Percentiles rank a stretch among this genome's conserved stretches.
Evolutionary conservation across 1,139 yeast genomes (phyloP).

Genomic region (Saccharomyces hybrid): DNA sequence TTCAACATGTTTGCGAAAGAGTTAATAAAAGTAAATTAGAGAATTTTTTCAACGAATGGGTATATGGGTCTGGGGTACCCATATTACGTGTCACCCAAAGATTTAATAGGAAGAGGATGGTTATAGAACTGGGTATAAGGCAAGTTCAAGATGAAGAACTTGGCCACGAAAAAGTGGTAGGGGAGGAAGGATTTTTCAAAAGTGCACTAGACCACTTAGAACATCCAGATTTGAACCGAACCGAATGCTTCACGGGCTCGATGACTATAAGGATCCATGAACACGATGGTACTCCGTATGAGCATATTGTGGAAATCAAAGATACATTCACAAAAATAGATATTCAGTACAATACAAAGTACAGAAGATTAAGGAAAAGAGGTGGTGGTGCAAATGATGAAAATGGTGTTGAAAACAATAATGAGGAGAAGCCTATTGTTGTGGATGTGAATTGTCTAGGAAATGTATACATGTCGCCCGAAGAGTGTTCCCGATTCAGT

Average conservation of each 20-base stretch:
- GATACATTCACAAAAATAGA: constrained; percentile 82
- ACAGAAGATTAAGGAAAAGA: constrained; percentile 61
- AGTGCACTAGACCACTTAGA: constrained; percentile 24
- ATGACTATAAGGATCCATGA: constrained; percentile 96
- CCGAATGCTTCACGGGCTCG: constrained; percentile 73
- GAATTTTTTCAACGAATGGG: constrained; percentile 87
- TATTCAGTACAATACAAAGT: constrained; percentile 90
- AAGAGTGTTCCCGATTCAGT: constrained; percentile 1
- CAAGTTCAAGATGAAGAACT: constrained; percentile 77
- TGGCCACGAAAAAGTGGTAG: constrained; percentile 33
- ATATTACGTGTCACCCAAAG: constrained; percentile 80
- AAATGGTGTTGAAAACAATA: constrained; percentile 27
- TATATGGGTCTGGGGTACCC: constrained; percentile 84
- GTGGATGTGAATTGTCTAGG: constrained; percentile 10
- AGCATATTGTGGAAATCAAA: constrained; percentile 87
- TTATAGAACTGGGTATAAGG: constrained; percentile 88
- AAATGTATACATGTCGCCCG: constrained; percentile 4
- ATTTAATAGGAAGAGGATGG: constrained; percentile 87
- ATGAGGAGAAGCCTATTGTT: constrained; percentile 10
- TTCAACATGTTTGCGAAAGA: constrained; percentile 87
- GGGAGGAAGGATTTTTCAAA: constrained; percentile 24
- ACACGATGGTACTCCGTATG: constrained; percentile 99
- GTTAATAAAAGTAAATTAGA: constrained; percentile 85
- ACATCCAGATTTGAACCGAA: constrained; percentile 28
- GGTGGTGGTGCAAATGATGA: constrained; percentile 39